Evolutionary conservation across 2,329 filamentous ascomycete genomes (phyloP), one percentile per base, ranked within the genome.

Genomic region (Geosmithia putterillii): DNA sequence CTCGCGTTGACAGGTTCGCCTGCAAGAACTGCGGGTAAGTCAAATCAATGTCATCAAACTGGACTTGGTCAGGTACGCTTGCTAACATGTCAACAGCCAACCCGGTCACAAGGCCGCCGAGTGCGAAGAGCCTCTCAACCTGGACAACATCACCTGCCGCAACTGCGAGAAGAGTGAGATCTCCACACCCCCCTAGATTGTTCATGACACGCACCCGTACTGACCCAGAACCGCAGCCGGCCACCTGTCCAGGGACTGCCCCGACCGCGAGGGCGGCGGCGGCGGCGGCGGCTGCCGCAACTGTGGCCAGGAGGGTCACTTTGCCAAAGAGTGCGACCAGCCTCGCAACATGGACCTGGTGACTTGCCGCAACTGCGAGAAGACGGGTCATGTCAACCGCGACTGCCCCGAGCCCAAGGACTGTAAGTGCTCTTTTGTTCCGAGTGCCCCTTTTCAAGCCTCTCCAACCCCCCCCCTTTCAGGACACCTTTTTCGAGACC

Each of bases 1-100:
- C 76, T 20, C 75, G 82, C 41, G 61, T 76, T 23, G 75, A 83
- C 63, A 78, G 68, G 45, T 79, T 73, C 50, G 77, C 76, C 7
- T 85, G 81, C 71, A 76, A 72, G 56, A 85, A 85, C 56, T 85
- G 81, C 64, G 74, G 73, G 67, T 70, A 50, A 46, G 60, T 57
- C 19, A 21, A 28, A 14, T 14, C 5, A n/a, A n/a, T n/a, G n/a
- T n/a, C n/a, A n/a, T 3, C 19, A 22, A 12, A 5, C 12, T 21
- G 18, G 28, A 39, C 20, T 19, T 44, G 46, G 43, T 51, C 10
- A 2, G 23, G 20, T 39, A 9, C 12, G 7, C 36, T 25, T 42
- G 42, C 38, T 49, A 39, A 53, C 37, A 19, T 28, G 0, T 8
- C 22, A 10, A 44, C 40, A 69, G 70, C 7, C 59, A 76, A 59